Base-by-base conservation (phyloP, 1,284 basidiomycete species). In the Termitomyces sp. region DNA sequence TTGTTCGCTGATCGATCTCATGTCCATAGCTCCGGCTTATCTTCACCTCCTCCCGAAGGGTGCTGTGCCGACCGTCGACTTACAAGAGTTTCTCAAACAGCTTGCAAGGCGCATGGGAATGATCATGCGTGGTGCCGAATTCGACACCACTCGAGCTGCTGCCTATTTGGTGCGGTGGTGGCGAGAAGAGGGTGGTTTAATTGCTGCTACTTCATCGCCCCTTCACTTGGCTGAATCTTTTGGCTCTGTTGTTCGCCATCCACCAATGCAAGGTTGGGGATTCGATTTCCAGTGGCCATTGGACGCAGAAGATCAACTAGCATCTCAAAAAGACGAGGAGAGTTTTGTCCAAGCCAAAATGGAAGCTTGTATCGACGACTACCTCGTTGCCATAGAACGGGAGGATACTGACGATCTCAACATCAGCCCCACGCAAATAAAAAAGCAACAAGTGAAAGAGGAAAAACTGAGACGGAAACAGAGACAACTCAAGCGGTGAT, bases 151-250 rank as follows among this genome's bases (percentile, higher is more conserved):
- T 5, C 80, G 89, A 9, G 89, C 92, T 5, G 85, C 87, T 1
- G 74, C 76, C n/a, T 91, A 86, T 78, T 85, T 97, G 64, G 79
- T 96, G 39, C 76, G 81, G 43, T 90, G 90, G 79, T 97, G 94
- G 84, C 82, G 94, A 46, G 85, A 88, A 68, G 74, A 91, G 61
- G 86, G 87, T 50, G 79, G 82, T 2, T 72, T 84, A 38, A 66
- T 77, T 33, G 72, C 79, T 55, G 73, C 79, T 53, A 73, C 77
- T 21, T 70, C 72, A 19, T 70, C 73, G n/a, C 70, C 72, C 21
- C 69, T 71, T 43, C 67, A 68, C 43, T 56, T 65, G 17, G 54
- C 56, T n/a, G 55, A 64, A 52, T 31, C 59, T 24, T 56, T 61
- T 9, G 60, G 56, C 31, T 58, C 53, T 33, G 52, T 46, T 45